Evolutionary conservation across 768 basidiomycete species (phyloP), one percentile per base, ranked within the genome.

Genomic region (Clavulina sp.): DNA sequence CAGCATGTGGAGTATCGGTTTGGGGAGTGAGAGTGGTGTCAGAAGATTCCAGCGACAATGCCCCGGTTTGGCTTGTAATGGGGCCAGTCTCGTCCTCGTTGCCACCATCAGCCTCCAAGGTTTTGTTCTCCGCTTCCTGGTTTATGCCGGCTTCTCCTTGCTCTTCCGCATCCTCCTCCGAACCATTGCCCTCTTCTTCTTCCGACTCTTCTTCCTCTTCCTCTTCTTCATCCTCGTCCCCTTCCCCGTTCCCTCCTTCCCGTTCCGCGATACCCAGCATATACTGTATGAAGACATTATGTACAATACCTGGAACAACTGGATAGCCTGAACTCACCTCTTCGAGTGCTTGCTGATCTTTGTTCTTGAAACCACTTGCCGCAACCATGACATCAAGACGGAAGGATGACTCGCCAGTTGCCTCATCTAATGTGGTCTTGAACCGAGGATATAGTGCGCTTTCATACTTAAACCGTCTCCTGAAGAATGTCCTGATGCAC

Each of bases 401-500:
- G 65, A 88, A 88, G 21, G 62, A 66, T n/a, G 73, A 71, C 9
- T 66, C 70, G 29, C 66, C 68, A n/a, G n/a, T n/a, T 56, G 64
- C 62, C 29, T 75, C 71, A 28, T 69, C 68, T 52, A 84, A 50
- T 0, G 74, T 73, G 57, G 76, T 76, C 56, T 71, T 78, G 69
- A 96, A 96, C 50, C 75, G 76, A 13, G 95, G 95, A 66, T 85
- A 97, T 38, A 91, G 65, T 0, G 73, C 68, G 54, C 88, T 91
- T 66, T 97, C 95, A 63, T 93, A 99, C 54, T 80, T 76, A 68
- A 96, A 97, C 24, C 92, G 70, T 54, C 87, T 74, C 60, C 72
- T 74, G 71, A 99, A 97, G 69, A 95, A 99, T 5, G 76, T 80
- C 31, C 89, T 76, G 58, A 99, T 89, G 64, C 95, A 96, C 54